Conservation (phyloP, 2,329 filamentous ascomycete genomes). For the Periconia sp. region DNA sequence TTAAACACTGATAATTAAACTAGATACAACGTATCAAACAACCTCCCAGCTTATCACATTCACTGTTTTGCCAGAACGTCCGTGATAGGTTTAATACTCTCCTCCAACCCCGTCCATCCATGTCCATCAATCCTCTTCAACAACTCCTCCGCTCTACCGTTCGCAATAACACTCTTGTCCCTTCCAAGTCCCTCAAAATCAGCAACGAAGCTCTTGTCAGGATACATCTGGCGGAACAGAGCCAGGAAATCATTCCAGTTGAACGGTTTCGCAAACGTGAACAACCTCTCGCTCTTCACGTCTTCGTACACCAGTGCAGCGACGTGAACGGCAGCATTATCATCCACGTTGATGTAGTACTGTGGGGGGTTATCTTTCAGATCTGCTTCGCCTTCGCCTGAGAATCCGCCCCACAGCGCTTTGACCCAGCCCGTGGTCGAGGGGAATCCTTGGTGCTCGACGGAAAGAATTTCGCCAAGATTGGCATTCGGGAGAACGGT, state of each 20-base stretch:
- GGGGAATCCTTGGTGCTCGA: conserved; percentile 16
- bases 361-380: conserved; percentile 3
- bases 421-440: conserved; percentile 5
- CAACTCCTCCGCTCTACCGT: conserved; percentile 3
- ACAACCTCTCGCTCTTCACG: conserved; percentile 52
- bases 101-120: not conserved
- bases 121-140: conserved; percentile 1
- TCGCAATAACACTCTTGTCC: conserved; percentile 6
- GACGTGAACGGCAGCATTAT: conserved; percentile 50
- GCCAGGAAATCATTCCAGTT: conserved; percentile 48
- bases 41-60: not conserved
- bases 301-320: conserved; percentile 50
- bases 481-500: conserved; percentile 10
- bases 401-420: conserved; percentile 2
- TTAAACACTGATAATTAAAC: too few species aligned
- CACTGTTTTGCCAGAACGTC: not conserved
- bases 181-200: conserved; percentile 6
- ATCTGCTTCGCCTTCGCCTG: conserved; percentile 4
- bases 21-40: too few species aligned
- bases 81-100: not conserved
- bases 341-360: conserved; percentile 11
- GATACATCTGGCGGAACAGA: conserved; percentile 39
- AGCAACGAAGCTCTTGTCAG: conserved; percentile 33
- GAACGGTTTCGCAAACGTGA: conserved; percentile 51
- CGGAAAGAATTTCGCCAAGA: conserved; percentile 27